These are phyloP conservation scores for Pestalotiopsis sp. DNA, from an alignment of 2,329 filamentous ascomycete species.

Conservation along the genomic window DNA sequence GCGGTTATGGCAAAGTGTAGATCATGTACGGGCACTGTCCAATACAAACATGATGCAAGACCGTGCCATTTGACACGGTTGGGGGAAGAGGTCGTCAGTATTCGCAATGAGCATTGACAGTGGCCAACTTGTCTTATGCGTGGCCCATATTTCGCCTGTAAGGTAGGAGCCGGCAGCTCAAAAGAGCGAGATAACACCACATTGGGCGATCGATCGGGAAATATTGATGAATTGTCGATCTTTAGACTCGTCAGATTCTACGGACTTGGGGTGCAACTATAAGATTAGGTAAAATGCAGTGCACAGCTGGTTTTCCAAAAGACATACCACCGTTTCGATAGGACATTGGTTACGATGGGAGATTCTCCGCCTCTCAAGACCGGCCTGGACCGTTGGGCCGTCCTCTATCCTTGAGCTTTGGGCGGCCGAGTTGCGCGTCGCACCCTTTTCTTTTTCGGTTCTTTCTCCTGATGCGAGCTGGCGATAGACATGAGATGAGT, in stretches of 20 bases:
- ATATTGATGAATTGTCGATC: background rate
- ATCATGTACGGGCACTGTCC: background rate
- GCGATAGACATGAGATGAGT: background rate
- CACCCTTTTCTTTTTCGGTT: background rate
- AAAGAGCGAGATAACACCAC: background rate
- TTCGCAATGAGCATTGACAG: background rate
- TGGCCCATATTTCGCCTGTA: background rate
- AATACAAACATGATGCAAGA: background rate
- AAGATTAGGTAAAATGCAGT: background rate
- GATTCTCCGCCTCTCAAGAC: background rate
- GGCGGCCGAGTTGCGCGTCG: background rate
- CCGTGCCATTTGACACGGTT: background rate
- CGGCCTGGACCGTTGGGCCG: conserved; percentile 1
- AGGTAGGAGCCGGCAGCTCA: background rate
- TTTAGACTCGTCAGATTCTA: background rate
- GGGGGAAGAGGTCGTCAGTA: background rate
- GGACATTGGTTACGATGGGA: background rate
- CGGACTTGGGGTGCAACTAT: background rate
- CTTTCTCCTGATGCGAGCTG: background rate
- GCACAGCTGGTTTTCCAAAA: background rate
- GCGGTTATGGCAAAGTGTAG: background rate
- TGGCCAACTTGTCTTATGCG: background rate
- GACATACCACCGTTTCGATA: background rate
- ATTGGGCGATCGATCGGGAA: background rate
- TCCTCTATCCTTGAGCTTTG: background rate